Conservation (phyloP, 1,284 basidiomycete species). For the Papiliotrema flavescens region DNA sequence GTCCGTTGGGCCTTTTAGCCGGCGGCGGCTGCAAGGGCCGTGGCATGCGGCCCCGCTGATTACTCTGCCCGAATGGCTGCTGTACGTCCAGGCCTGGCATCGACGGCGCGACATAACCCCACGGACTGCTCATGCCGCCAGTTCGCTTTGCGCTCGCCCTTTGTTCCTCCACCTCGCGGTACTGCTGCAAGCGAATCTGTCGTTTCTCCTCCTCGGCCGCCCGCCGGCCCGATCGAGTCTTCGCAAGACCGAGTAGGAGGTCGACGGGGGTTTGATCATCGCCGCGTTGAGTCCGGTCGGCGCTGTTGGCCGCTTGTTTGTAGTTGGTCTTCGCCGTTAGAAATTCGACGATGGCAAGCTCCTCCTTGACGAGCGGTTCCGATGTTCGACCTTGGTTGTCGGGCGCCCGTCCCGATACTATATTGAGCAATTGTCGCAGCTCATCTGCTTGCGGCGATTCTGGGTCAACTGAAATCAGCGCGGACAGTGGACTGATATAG, state of each 20-base stretch:
- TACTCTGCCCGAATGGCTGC: constrained; percentile 39
- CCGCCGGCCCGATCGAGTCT: constrained; percentile 41
- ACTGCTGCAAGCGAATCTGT: constrained; percentile 41
- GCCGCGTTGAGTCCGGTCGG: constrained; percentile 9
- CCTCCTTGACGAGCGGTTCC: constrained; percentile 51
- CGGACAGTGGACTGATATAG: neutral
- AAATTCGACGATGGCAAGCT: constrained; percentile 50
- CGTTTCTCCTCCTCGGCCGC: constrained; percentile 46
- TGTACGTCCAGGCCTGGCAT: constrained; percentile 49
- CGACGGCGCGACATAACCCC: constrained; percentile 47
- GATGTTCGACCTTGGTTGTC: constrained; percentile 46
- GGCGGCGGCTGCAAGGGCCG: constrained; percentile 44
- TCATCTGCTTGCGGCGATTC: constrained; percentile 49
- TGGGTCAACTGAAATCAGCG: constrained; percentile 41
- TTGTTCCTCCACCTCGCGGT: constrained; percentile 40
- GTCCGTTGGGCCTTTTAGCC: constrained; percentile 12
- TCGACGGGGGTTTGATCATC: constrained; percentile 46
- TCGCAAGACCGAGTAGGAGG: constrained; percentile 42
- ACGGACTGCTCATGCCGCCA: constrained; percentile 27
- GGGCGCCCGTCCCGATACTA: constrained; percentile 49
- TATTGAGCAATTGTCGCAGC: constrained; percentile 47
- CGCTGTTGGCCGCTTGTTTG: constrained; percentile 8
- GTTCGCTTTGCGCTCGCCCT: constrained; percentile 18
- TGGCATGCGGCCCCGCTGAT: constrained; percentile 19
- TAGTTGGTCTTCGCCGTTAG: constrained; percentile 43